These are phyloP conservation scores for Trichosanthes cucumerina DNA, from an alignment of 306 rosid species.

Conservation along the genomic window DNA sequence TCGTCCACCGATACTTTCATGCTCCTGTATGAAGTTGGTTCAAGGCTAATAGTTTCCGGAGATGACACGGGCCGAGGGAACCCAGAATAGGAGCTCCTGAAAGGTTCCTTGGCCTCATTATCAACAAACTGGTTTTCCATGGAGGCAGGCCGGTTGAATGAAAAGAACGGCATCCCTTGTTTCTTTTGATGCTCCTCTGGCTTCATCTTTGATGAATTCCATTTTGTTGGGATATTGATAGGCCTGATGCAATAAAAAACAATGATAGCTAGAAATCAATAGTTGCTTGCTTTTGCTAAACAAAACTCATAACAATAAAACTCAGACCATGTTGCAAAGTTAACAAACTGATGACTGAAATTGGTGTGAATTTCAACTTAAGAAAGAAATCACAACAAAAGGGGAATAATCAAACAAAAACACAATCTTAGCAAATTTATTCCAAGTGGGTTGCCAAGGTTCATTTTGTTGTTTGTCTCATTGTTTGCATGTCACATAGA, in stretches of 20 bases:
- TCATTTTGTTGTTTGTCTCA: neutral
- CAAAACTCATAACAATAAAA: neutral
- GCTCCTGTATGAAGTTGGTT: slow-evolving; percentile 49
- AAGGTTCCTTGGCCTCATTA: slow-evolving; percentile 28
- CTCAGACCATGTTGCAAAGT: neutral
- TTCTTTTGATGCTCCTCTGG: slow-evolving; percentile 33
- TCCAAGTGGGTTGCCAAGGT: neutral
- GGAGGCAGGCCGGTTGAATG: slow-evolving; percentile 24
- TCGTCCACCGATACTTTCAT: slow-evolving; percentile 45
- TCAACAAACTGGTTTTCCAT: slow-evolving; percentile 34
- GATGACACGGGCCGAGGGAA: slow-evolving; percentile 57
- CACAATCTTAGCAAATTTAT: neutral
- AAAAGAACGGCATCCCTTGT: slow-evolving; percentile 29
- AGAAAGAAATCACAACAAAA: neutral
- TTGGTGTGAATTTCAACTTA: neutral
- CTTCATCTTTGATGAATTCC: slow-evolving; percentile 44
- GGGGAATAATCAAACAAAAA: neutral
- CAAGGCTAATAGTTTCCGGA: slow-evolving; percentile 58
- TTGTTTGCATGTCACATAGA: neutral
- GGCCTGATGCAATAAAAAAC: slow-evolving; percentile 46
- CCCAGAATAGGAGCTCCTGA: slow-evolving; percentile 39
- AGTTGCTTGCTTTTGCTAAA: neutral
- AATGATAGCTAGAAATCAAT: neutral
- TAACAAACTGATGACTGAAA: neutral
- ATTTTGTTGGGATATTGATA: slow-evolving; percentile 48